Evolutionary conservation across 2,329 filamentous ascomycete genomes (phyloP), one percentile per base, ranked within the genome.

Genomic region (Polychaeton citri): DNA sequence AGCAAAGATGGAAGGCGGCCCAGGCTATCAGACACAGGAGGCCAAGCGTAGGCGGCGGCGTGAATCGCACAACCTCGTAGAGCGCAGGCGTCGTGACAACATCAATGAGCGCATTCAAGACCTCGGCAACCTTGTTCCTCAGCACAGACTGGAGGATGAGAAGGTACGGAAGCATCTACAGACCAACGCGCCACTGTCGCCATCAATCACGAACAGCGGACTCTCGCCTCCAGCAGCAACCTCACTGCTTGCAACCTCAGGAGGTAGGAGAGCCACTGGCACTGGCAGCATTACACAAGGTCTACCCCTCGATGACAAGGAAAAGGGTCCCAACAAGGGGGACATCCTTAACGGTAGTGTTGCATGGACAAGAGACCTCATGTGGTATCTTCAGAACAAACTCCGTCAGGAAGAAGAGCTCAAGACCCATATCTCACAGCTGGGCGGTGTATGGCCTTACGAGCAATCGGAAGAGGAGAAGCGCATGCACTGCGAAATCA

Each of bases 21-120:
- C 51, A 17, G 48, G 55, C 10, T 69, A 81, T 35, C 83, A 90
- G 37, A 80, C 85, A 1, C 86, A 94, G 52, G 90, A 96, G 57
- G 86, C 87, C 51, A 96, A 96, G 72, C 76, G 86, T 49, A 84
- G 88, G 58, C 74, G 87, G 41, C 77, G 90, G 40, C 74, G 90
- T 26, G 90, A 95, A 53, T 96, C 88, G 1, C 90, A 98, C 64
- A 96, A 98, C 55, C 70, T 93, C 26, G 90, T 98, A 8, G 90
- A 98, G 64, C 84, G 90, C 38, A 79, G 90, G 35, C 80, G 90
- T 42, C 77, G 90, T 43, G 90, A 96, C 64, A 96, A 96, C 56
- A 98, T 98, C 68, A 98, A 98, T 49, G 90, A 98, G 61, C 78
- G 90, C 30, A 98, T 98, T 43, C 88, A 96, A 53, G 90, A 98